Base-by-base conservation (phyloP, 345 rosid genomes). In the Boechera stricta region DNA sequence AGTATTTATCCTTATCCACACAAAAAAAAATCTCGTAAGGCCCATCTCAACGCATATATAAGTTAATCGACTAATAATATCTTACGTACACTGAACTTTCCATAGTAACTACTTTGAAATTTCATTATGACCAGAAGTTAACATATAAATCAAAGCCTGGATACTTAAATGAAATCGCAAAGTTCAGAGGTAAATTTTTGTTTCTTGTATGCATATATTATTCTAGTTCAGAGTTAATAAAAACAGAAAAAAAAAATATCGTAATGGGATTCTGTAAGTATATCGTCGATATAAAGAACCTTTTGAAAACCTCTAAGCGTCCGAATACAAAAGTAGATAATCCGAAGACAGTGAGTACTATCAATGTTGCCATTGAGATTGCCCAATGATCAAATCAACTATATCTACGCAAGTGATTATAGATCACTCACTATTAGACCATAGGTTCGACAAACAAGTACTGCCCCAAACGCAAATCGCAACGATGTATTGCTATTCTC, bases 361-460 rank as follows among this genome's bases (percentile, higher is more conserved):
- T 61, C 68, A 61, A 26, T 51, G 44, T 26, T 47, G 39, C 8
- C 61, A 36, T 4, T n/a, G n/a, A 61, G 16, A 13, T 24, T 70
- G 5, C 11, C 10, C 64, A 42, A 39, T 10, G 5, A 64, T 26
- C 36, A 55, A 74, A 44, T 24, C 38, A 54, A 54, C 55, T 33
- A 10, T 54, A 54, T 42, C 11, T 64, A 73, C 53, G 53, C 42
- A 52, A 52, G 76, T 62, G 55, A 54, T 42, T 31, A 64, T 32
- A 73, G 35, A 72, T 52, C 61, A 72, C 62, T 72, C 53, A 62
- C 41, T 39, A 8, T 2, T 55, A 65, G 55, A 74, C 48, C 36
- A 55, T 54, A 55, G 9, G 44, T 32, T 58, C 2, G 57, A 71
- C 7, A 7, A 16, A 48, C 36, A 10, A 12, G 48, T 33, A 62